Evolutionary conservation across 805 yeast species (phyloP).

Genomic region (Grigorovia transvaalensis): DNA sequence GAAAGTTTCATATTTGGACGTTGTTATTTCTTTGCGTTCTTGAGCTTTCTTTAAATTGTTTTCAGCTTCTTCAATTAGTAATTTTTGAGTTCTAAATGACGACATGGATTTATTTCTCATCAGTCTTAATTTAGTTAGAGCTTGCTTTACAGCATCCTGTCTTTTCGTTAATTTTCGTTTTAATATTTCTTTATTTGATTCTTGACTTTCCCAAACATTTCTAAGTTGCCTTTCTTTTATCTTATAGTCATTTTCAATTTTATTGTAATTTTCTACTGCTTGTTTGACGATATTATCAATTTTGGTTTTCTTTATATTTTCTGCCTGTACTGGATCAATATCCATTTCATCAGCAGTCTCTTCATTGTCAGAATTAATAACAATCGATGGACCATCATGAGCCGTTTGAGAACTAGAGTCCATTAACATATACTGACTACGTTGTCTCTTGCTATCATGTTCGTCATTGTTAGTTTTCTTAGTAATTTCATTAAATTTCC

Average conservation of each 20-base stretch:
- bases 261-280: constrained; percentile 1
- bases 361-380: constrained; percentile 26
- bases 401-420: not conserved
- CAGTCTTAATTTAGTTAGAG: constrained; percentile 3
- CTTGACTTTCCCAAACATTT: constrained; percentile 8
- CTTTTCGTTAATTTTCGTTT: constrained; percentile 17
- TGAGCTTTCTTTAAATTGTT: constrained; percentile 5
- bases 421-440: not conserved
- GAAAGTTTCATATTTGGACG: constrained; percentile 12
- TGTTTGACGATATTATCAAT: constrained; percentile 1
- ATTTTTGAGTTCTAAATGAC: constrained; percentile 9
- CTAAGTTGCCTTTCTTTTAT: constrained; percentile 8
- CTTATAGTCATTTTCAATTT: not conserved
- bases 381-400: constrained; percentile 11
- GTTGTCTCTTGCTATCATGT: not conserved
- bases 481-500: not conserved
- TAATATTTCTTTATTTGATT: constrained; percentile 14
- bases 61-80: constrained; percentile 11
- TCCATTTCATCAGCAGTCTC: constrained; percentile 3
- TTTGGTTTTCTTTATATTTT: not conserved
- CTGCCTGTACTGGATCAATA: not conserved
- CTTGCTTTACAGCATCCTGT: constrained; percentile 13
- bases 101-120: constrained; percentile 5
- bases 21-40: constrained; percentile 12
- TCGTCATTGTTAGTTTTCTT: not conserved